Evolutionary conservation across 805 yeast genomes (phyloP).

Genomic region (Scheffersomyces amazonensis): DNA sequence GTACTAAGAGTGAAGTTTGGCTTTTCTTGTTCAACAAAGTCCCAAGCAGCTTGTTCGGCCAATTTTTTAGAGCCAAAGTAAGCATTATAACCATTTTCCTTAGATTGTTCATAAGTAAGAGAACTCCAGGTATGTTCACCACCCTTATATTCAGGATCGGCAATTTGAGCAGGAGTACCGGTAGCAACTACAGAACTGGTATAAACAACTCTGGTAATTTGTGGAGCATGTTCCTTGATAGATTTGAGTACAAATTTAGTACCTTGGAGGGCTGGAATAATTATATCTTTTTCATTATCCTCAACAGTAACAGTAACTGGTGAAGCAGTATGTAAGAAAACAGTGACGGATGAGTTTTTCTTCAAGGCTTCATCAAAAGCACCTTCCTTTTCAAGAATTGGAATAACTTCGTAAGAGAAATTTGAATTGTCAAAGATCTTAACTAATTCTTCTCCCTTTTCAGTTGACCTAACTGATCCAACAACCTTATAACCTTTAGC

Average conservation of each 20-base stretch:
- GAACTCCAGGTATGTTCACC: slow-evolving; percentile 40
- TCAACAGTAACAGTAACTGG: slow-evolving; percentile 42
- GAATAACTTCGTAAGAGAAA: no score
- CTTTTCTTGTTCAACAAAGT: slow-evolving; percentile 38
- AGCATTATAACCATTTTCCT: slow-evolving; percentile 9
- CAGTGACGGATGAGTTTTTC: no score
- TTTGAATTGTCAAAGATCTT: no score
- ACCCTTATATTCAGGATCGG: neutral
- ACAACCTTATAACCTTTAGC: no score
- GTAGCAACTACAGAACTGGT: slow-evolving; percentile 51
- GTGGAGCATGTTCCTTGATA: slow-evolving; percentile 33
- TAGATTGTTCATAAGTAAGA: slow-evolving; percentile 28
- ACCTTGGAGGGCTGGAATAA: slow-evolving; percentile 52
- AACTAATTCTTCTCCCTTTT: no score
- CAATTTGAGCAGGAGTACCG: neutral
- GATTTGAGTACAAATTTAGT: slow-evolving; percentile 47
- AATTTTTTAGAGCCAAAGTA: slow-evolving; percentile 47
- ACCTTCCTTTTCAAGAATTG: no score
- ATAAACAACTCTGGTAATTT: slow-evolving; percentile 44
- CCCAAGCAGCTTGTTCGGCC: slow-evolving; percentile 63
- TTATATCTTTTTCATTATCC: slow-evolving; percentile 43
- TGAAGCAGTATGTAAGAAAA: slow-evolving; percentile 56
- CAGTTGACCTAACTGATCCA: no score
- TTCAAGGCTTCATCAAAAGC: no score
- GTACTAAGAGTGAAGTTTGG: slow-evolving; percentile 38